Evolutionary conservation across 257 asterid genomes (phyloP), one percentile per base, ranked within the genome.

Genomic region (Solanum habrochaites): DNA sequence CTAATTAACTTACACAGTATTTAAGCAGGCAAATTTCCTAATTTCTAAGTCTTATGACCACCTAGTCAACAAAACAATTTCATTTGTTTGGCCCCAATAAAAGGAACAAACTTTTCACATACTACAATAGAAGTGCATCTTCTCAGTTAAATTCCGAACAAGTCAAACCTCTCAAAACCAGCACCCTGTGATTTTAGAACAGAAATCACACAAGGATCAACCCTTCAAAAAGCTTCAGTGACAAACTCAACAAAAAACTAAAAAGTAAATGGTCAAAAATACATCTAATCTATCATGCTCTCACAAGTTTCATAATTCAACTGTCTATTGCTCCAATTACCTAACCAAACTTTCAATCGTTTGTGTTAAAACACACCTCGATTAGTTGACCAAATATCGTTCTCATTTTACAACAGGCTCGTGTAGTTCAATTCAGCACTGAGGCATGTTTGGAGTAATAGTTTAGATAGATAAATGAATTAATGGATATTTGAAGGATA

Each of bases 311-410:
- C 31, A 60, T 4, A 60, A 14, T 60, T 60, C 69, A 62, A 23
- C 15, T 62, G 0, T 62, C 31, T 23, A 62, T 62, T 62, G 29
- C 0, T 62, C 69, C 69, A 0, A 23, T 23, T 23, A 62, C 31
- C 31, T 23, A 1, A 23, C 0, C 0, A 62, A 60, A 62, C 29
- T 62, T 9, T 10, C 69, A 62, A 0, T 0, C 69, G 0, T 62
- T 62, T 23, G 15, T 62, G 12, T 23, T 62, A 62, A 62, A 62
- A 23, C 31, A 62, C 69, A 62, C 69, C 29, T 10, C 0, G 29
- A 60, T 60, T 10, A 60, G 69, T 60, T 60, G 66, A 21, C 27
- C 66, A 58, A 16, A 20, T 58, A 60, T 23, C 25, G 69, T 1
- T 60, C 69, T 60, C 69, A 60, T 0, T 60, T 23, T 9, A 60